A percentile compares a stretch with the other conserved stretches of the same genome.
phyloP scores from a whole-genome alignment of 257 asterid species.

The Solanum arcanum region DNA sequence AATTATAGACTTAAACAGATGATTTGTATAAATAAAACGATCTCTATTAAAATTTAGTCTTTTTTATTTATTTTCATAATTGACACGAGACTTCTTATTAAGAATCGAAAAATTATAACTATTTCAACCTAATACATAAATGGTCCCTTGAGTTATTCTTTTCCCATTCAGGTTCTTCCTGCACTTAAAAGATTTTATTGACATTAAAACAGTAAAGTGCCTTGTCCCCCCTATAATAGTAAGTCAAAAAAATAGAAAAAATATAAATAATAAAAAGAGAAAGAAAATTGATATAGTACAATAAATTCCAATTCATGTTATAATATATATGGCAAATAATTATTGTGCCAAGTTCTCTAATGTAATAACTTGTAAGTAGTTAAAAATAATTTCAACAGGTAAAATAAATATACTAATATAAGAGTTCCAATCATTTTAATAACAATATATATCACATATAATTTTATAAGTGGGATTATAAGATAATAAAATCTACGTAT shows the following conservation, averaged over 20 bases:
- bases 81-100: neutral
- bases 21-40: too few species aligned
- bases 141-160: neutral
- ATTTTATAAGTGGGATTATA: neutral
- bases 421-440: neutral
- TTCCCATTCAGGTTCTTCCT: neutral
- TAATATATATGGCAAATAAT: neutral
- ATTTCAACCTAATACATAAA: neutral
- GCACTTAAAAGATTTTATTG: neutral
- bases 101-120: neutral
- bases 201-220: neutral
- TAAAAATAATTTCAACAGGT: neutral
- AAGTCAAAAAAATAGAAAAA: neutral
- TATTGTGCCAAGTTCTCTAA: neutral
- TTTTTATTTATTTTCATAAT: neutral
- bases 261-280: neutral
- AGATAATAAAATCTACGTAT: accelerated
- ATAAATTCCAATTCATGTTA: neutral
- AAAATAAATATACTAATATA: neutral
- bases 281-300: neutral
- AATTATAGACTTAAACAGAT: too few species aligned
- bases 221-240: neutral
- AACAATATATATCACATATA: neutral
- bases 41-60: too few species aligned
- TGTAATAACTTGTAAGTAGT: neutral